These are phyloP conservation scores for Purpureocillium lavendulum DNA, from an alignment of 2,329 filamentous ascomycete genomes.

Conservation along the genomic window DNA sequence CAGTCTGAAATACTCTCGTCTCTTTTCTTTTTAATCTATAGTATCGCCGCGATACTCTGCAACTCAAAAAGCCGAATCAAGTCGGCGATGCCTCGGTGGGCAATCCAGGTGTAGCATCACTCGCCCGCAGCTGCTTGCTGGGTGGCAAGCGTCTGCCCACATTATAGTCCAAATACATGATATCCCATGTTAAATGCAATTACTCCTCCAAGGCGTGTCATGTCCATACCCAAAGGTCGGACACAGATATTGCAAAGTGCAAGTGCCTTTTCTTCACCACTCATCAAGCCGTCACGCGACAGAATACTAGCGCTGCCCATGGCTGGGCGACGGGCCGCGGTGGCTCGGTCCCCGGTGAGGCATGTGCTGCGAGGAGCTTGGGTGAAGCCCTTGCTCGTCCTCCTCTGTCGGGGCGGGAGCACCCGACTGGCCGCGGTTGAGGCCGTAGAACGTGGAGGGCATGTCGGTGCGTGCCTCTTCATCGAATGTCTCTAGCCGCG, in stretches of 20 bases:
- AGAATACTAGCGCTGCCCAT: conserved; percentile 6
- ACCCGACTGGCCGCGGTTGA: conserved; percentile 12
- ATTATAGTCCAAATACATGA: background rate
- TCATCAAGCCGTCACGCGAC: background rate
- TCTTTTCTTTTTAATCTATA: background rate
- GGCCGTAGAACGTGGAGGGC: conserved; percentile 20
- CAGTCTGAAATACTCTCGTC: too few relatives aligned
- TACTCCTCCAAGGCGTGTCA: too few relatives aligned
- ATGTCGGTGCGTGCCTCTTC: conserved; percentile 33
- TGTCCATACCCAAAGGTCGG: too few relatives aligned
- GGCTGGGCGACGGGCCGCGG: conserved; percentile 12
- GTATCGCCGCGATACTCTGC: background rate
- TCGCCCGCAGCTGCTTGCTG: too few relatives aligned
- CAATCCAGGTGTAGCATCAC: too few relatives aligned
- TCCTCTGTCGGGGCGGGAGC: conserved; percentile 6
- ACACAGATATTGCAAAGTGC: background rate
- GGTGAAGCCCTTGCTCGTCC: conserved; percentile 9
- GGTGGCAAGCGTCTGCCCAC: background rate
- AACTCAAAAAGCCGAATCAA: conserved; percentile 3
- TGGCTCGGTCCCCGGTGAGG: conserved; percentile 7
- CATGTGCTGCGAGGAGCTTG: conserved; percentile 6
- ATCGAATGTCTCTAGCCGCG: conserved; percentile 28
- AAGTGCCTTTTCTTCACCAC: background rate
- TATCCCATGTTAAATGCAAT: background rate
- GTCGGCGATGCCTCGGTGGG: too few relatives aligned